Evolutionary conservation across 2,329 filamentous ascomycete genomes (phyloP), one percentile per base, ranked within the genome.

Genomic region (Talaromyces piceae): DNA sequence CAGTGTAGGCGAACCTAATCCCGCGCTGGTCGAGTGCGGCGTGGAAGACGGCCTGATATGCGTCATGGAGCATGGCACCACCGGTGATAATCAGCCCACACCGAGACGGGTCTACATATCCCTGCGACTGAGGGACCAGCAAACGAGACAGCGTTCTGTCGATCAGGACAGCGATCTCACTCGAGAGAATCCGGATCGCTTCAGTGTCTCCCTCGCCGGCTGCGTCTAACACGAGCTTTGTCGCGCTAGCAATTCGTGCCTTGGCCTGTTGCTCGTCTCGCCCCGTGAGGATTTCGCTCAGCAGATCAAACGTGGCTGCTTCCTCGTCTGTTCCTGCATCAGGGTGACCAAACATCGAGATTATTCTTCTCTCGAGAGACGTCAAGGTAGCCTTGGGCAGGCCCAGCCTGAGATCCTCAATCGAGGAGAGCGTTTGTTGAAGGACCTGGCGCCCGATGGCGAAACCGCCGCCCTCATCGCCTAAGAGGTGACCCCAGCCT

Each of bases 401-500:
- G 16, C 55, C 56, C 1, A 64, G 51, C 0, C 49, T 53, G 11
- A 58, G 51, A 2, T 61, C 50, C 47, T 73, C 69, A 7, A 65
- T 53, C 3, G 56, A 51, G 3, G 25, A 53, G n/a, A 74, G 54
- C 0, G 69, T 61, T 3, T 58, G 52, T 11, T 67, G 63, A 11
- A 72, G 57, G 0, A 64, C 70, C 46, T 65, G 60, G 25, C 66
- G 55, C 1, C 72, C 72, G 12, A 74, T 69, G 1, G 65, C 63
- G 54, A 67, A 74, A 2, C 70, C 73, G 1, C 65, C 66, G 0
- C 73, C 73, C 31, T 75, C 70, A 46, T 76, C 73, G 1, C 73
- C 71, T 2, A 75, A 59, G 4, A 73, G 57, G 50, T 68, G 61
- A 3, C 73, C 72, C 73, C 73, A 75, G 11, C 73, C 73, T 2